Evolutionary conservation across 768 basidiomycete genomes (phyloP).

Genomic region (Hirschioporus abietinus): DNA sequence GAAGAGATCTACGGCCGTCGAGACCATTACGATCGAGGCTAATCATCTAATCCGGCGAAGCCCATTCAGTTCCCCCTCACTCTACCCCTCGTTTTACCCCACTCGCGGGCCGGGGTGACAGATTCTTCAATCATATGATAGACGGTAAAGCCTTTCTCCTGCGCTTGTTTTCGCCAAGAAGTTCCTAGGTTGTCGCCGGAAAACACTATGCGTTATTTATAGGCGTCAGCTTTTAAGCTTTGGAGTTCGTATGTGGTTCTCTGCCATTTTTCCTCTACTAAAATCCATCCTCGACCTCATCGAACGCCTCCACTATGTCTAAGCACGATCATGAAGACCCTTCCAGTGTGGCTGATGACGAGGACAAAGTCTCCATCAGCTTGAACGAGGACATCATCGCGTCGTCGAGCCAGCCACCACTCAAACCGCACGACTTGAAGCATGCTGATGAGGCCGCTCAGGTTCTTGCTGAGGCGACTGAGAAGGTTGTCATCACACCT

Average conservation of each 20-base stretch:
- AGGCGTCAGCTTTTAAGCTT: background rate
- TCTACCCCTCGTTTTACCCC: background rate
- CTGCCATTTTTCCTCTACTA: background rate
- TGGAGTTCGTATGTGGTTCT: background rate
- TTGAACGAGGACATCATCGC: background rate
- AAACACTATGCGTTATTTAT: background rate
- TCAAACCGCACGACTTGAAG: constrained; percentile 11
- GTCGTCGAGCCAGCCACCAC: background rate
- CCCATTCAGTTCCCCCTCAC: background rate
- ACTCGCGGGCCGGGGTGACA: background rate
- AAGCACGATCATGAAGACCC: background rate
- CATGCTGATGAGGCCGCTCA: constrained; percentile 29
- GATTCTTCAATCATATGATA: background rate
- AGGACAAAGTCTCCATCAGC: background rate
- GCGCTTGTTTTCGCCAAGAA: background rate
- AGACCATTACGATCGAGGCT: background rate
- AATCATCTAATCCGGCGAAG: background rate
- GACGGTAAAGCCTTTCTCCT: background rate
- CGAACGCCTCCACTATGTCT: background rate
- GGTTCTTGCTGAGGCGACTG: constrained; percentile 22
- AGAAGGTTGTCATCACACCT: constrained; percentile 23
- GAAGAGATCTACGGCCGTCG: too few species aligned
- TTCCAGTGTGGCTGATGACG: background rate
- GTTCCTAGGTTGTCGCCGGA: background rate
- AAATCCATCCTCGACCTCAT: background rate